These are phyloP conservation scores for Globisporangium alternatum DNA, from an alignment of 352 stramenopile genomes.

Conservation along the genomic window DNA sequence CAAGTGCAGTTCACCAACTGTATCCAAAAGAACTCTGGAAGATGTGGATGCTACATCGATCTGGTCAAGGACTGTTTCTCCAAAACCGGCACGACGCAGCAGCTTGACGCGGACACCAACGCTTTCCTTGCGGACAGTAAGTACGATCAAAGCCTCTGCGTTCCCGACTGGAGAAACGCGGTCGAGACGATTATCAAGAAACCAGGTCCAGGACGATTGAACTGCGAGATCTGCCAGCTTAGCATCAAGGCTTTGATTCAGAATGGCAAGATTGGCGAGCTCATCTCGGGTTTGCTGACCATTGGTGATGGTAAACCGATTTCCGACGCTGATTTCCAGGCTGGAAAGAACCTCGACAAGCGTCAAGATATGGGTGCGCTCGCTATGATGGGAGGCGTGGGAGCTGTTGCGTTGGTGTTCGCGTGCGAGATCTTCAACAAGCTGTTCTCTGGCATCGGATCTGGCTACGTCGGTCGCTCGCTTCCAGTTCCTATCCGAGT, in stretches of 20 bases:
- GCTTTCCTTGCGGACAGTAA: constrained; percentile 28
- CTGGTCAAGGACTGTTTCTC: constrained; percentile 62
- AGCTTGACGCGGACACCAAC: constrained; percentile 33
- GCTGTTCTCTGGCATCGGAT: constrained; percentile 61
- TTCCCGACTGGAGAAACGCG: constrained; percentile 42
- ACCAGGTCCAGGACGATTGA: constrained; percentile 48
- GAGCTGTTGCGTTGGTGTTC: constrained; percentile 43
- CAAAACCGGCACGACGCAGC: constrained; percentile 39
- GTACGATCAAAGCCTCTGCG: constrained; percentile 68
- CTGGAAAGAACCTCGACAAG: constrained; percentile 24
- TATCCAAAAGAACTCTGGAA: constrained; percentile 47
- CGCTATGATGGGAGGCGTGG: constrained; percentile 56
- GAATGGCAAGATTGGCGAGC: constrained; percentile 60
- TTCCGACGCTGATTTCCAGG: constrained; percentile 9
- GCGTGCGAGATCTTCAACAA: constrained; percentile 73
- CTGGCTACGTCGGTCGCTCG: constrained; percentile 73
- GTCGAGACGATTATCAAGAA: constrained; percentile 60
- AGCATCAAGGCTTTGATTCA: constrained; percentile 63
- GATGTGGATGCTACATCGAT: constrained; percentile 72
- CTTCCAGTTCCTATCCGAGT: constrained; percentile 63
- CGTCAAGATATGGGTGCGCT: constrained; percentile 60
- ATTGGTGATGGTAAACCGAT: constrained; percentile 30
- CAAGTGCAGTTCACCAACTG: constrained; percentile 74
- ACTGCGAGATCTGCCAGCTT: constrained; percentile 74
- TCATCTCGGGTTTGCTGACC: constrained; percentile 48